phyloP scores from a whole-genome alignment of 306 rosid genomes.

The Carpinus fangiana region DNA sequence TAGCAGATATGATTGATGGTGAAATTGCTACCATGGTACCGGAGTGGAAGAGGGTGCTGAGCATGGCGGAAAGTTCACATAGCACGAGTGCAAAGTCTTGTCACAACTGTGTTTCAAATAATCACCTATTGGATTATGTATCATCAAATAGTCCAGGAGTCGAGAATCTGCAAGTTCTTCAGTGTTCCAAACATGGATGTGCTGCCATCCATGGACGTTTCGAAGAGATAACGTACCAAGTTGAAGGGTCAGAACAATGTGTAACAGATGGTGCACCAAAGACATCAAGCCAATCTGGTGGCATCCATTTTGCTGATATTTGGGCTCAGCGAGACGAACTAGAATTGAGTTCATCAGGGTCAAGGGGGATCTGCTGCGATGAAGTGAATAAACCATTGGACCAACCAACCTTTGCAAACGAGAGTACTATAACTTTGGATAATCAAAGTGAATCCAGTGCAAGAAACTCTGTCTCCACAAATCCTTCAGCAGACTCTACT shows the following conservation, averaged over 20 bases:
- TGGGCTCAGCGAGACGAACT: conserved; percentile 79
- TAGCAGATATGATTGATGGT: conserved; percentile 85
- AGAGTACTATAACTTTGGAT: conserved; percentile 41
- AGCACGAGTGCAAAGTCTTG: conserved; percentile 47
- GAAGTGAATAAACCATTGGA: conserved; percentile 38
- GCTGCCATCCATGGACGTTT: conserved; percentile 85
- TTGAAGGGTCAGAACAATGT: conserved; percentile 59
- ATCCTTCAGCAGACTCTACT: conserved; percentile 29
- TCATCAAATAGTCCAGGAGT: conserved; percentile 48
- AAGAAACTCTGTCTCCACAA: conserved; percentile 33
- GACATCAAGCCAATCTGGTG: conserved; percentile 46
- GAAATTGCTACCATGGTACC: conserved; percentile 77
- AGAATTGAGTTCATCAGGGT: conserved; percentile 38
- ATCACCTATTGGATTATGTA: conserved; percentile 49
- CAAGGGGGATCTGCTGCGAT: conserved; percentile 47
- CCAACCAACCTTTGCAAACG: conserved; percentile 42
- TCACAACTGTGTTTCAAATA: conserved; percentile 54
- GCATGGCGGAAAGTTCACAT: conserved; percentile 46
- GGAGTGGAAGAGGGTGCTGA: conserved; percentile 57
- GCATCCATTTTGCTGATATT: conserved; percentile 65
- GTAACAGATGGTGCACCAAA: conserved; percentile 39
- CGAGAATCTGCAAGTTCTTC: conserved; percentile 72
- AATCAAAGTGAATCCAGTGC: conserved; percentile 32
- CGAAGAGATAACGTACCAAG: conserved; percentile 93
- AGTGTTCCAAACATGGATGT: conserved; percentile 70